Conservation (phyloP, 2,329 filamentous ascomycete genomes). For the Pseudogymnoascus destructans region DNA sequence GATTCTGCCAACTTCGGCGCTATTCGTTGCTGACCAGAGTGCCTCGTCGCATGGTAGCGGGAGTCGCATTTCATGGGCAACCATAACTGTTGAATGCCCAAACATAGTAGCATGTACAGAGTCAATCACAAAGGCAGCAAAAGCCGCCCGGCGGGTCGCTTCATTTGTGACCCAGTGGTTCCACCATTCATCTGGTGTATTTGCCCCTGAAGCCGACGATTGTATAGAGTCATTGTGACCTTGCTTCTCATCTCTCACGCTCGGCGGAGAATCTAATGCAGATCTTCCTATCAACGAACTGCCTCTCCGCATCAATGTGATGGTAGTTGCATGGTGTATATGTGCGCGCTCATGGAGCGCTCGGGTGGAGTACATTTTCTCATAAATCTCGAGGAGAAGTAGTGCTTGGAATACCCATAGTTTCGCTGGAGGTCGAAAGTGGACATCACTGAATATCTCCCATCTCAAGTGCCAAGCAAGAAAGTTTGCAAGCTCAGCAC, state of each 20-base stretch:
- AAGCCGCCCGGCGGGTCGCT: constrained; percentile 76
- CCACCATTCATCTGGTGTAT: constrained; percentile 84
- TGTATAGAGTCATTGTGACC: constrained; percentile 42
- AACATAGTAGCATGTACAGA: constrained; percentile 97
- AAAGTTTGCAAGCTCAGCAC: constrained; percentile 78
- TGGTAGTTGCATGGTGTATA: constrained; percentile 90
- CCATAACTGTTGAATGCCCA: constrained; percentile 92
- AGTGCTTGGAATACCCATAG: constrained; percentile 92
- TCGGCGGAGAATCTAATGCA: constrained; percentile 71
- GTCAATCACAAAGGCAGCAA: constrained; percentile 89
- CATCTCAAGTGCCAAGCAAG: constrained; percentile 87
- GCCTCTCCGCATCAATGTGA: constrained; percentile 88
- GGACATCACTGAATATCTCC: constrained; percentile 85
- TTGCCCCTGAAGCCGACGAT: constrained; percentile 48
- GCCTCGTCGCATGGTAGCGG: constrained; percentile 86
- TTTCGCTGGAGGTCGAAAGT: constrained; percentile 84
- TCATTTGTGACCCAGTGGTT: constrained; percentile 92
- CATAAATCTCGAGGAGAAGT: constrained; percentile 79
- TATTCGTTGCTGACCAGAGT: constrained; percentile 81
- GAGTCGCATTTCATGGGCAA: constrained; percentile 85
- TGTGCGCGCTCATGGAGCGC: constrained; percentile 88
- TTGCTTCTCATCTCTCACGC: constrained; percentile 36
- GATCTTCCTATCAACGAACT: constrained; percentile 81
- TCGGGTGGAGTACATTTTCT: constrained; percentile 95
- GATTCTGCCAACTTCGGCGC: constrained; percentile 71